Evolutionary conservation across 257 asterid species (phyloP), one percentile per base, ranked within the genome.

Genomic region (Solanum etuberosum): DNA sequence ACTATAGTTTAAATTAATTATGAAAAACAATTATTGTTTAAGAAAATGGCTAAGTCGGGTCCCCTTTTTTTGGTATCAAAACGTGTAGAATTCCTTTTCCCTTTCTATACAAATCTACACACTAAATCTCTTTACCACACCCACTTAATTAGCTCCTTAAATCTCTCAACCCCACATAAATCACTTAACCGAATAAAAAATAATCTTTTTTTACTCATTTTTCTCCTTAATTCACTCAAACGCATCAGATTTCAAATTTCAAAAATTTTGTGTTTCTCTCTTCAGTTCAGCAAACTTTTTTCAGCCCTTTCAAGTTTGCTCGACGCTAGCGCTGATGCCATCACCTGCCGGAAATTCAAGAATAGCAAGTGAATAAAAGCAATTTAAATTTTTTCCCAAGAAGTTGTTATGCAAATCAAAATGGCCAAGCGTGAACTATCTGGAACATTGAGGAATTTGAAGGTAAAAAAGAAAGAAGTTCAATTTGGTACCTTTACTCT

Each of bases 341-440:
- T 48, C 59, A 48, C 27, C 15, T 15, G 21, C 23, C 2, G 3
- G 4, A 40, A 76, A 42, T 3, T 23, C 57, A 76, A 42, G 63
- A 42, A 42, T 13, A 77, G 5, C 38, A 42, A 43, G n/a, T 48
- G 20, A 14, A 27, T 25, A 34, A 54, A 54, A 54, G 10, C 4
- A 54, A 54, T 54, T 86, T 86, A 72, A 35, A n/a, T 16, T 65
- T 46, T 27, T 7, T 5, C 38, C 18, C 16, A 20, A 71, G 16
- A 8, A 72, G 7, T 72, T 71, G 27, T 34, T 71, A n/a, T 76
- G 9, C 15, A 84, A 63, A 32, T 86, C 15, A 51, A 89, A 71
- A 96, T 96, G 98, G 96, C 98, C 80, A 96, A 95, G 91, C 94
- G 95, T 84, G 98, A 94, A 92, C 88, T 96, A 4, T 96, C 98